Conservation (phyloP, 768 basidiomycete genomes). For the Mycena filopes region DNA sequence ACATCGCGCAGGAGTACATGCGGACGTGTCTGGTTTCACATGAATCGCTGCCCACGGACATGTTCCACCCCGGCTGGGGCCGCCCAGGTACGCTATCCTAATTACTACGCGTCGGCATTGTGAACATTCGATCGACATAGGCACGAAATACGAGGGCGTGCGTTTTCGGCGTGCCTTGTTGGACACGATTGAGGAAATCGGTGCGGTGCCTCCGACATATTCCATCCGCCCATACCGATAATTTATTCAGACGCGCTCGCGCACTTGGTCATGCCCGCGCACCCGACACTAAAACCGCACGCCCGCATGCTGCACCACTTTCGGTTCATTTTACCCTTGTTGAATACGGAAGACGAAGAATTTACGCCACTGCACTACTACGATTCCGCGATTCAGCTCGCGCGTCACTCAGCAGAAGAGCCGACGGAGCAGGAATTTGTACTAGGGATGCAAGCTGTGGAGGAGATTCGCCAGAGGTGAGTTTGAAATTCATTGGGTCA, state of each 20-base stretch:
- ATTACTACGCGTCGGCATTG: neutral
- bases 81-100: slow-evolving; percentile 60
- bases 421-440: slow-evolving; percentile 76
- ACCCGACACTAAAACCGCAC: slow-evolving; percentile 76
- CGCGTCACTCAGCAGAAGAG: slow-evolving; percentile 67
- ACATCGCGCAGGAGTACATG: slow-evolving; percentile 80
- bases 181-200: slow-evolving; percentile 75
- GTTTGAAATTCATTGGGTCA: too few species aligned
- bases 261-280: slow-evolving; percentile 76
- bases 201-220: slow-evolving; percentile 50
- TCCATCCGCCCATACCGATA: neutral
- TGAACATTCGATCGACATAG: slow-evolving; percentile 40
- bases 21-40: slow-evolving; percentile 77
- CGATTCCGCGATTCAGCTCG: slow-evolving; percentile 80
- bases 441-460: slow-evolving; percentile 68
- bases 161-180: slow-evolving; percentile 77
- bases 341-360: slow-evolving; percentile 67
- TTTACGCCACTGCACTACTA: slow-evolving; percentile 78
- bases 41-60: slow-evolving; percentile 75
- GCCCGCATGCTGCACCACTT: slow-evolving; percentile 84
- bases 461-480: slow-evolving; percentile 70
- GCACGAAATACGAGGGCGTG: slow-evolving; percentile 67
- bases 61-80: slow-evolving; percentile 81
- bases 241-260: slow-evolving; percentile 69
- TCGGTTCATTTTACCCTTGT: slow-evolving; percentile 77